Conservation (phyloP, 768 basidiomycete species). For the Hydnomerulius pinastri region DNA sequence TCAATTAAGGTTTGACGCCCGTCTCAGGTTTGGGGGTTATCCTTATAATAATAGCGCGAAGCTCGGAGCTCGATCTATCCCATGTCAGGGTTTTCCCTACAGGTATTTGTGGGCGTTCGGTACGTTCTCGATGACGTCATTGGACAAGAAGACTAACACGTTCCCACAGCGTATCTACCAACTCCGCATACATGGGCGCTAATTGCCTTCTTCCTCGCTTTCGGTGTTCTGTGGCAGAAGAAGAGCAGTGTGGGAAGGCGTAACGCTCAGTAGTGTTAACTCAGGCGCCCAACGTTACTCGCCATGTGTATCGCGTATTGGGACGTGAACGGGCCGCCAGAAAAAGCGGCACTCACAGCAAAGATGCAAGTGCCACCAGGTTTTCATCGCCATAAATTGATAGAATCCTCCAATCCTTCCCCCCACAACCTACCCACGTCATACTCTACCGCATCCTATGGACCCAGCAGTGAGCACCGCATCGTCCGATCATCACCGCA, state of each 20-base stretch:
- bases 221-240: not conserved
- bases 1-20: too few species aligned
- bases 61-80: too few species aligned
- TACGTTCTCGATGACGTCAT: slow-evolving; percentile 15
- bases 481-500: not conserved
- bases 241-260: not conserved
- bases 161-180: slow-evolving; percentile 16
- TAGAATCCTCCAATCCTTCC: not conserved
- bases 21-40: too few species aligned
- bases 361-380: not conserved
- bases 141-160: slow-evolving; percentile 9
- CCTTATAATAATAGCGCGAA: too few species aligned
- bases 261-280: not conserved
- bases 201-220: not conserved
- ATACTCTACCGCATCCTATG: not conserved
- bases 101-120: too few species aligned
- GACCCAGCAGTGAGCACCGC: slow-evolving; percentile 14
- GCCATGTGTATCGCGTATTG: not conserved
- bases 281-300: slow-evolving; percentile 19
- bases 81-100: too few species aligned
- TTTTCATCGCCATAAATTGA: slow-evolving; percentile 21
- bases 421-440: slow-evolving; percentile 4
- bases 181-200: slow-evolving; percentile 2
- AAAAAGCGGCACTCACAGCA: not conserved
- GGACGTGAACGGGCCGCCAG: not conserved